A percentile compares a stretch with the other conserved stretches of the same genome.
Evolutionary conservation across 2,329 filamentous ascomycete species (phyloP).

Genomic region (Fusarium goolgardi): DNA sequence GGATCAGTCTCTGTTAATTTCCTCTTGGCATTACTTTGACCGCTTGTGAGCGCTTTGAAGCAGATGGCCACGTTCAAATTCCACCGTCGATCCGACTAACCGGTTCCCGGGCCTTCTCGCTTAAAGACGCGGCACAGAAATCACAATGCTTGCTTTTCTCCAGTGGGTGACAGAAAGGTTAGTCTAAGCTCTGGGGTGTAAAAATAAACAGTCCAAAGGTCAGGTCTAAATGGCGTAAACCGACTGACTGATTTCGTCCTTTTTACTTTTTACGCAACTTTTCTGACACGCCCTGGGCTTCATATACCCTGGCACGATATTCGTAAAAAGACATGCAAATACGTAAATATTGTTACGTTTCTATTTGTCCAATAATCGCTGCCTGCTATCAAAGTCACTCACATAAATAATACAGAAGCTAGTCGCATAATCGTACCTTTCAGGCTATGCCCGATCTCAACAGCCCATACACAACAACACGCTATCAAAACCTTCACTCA

Average conservation of each 20-base stretch:
- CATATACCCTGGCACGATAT: neutral
- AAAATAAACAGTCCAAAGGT: neutral
- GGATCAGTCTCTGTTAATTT: neutral
- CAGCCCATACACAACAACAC: neutral
- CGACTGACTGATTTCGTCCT: neutral
- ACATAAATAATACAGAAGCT: neutral
- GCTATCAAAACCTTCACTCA: neutral
- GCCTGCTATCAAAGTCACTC: fast-evolving
- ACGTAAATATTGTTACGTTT: neutral
- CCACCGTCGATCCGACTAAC: neutral
- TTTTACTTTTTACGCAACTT: neutral
- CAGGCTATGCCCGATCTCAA: neutral
- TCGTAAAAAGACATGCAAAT: conserved; percentile 8
- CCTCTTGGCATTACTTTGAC: neutral
- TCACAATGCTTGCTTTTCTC: neutral
- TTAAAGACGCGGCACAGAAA: neutral
- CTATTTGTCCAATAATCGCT: neutral
- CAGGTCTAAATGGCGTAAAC: too few species aligned
- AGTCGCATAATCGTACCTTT: neutral
- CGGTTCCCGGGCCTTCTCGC: neutral
- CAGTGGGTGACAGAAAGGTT: neutral
- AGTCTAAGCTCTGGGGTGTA: neutral
- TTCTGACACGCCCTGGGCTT: neutral
- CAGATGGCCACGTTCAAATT: neutral
- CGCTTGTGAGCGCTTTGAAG: neutral